phyloP scores from a whole-genome alignment of 2,329 filamentous ascomycete genomes.

The Stenocarpella maydis region DNA sequence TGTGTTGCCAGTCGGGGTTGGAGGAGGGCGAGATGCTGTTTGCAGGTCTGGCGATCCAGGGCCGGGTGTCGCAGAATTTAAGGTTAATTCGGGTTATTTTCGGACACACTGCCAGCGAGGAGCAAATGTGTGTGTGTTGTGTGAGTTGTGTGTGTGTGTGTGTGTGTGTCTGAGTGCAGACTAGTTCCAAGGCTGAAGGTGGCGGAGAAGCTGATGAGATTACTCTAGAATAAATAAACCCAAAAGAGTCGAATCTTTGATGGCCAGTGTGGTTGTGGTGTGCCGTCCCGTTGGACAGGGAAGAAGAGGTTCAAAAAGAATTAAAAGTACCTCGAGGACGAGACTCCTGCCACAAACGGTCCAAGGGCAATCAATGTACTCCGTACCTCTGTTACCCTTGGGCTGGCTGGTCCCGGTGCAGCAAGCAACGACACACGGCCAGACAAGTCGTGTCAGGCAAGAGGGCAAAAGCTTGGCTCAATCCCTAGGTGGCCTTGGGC shows the following conservation, averaged over 20 bases:
- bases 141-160: not conserved
- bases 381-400: not conserved
- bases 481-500: slow-evolving; percentile 21
- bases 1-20: not conserved
- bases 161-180: not conserved
- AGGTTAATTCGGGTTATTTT: slow-evolving; percentile 31
- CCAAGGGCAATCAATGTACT: too few relatives aligned
- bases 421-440: not conserved
- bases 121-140: not conserved
- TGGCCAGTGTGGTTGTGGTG: not conserved
- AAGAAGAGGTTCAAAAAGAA: not conserved
- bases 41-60: slow-evolving; percentile 17
- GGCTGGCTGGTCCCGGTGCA: not conserved
- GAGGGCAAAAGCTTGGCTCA: slow-evolving; percentile 19
- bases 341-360: slow-evolving; percentile 10
- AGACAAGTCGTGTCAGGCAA: slow-evolving; percentile 22
- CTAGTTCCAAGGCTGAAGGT: not conserved
- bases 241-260: not conserved
- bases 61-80: slow-evolving; percentile 30
- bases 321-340: not conserved
- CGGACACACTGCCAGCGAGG: slow-evolving; percentile 22
- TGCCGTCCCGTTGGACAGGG: not conserved
- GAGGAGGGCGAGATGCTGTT: not conserved
- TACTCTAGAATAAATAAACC: not conserved
- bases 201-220: not conserved